Base-by-base conservation (phyloP, 495 filamentous ascomycete species). In the Massariosphaeria phaeospora region DNA sequence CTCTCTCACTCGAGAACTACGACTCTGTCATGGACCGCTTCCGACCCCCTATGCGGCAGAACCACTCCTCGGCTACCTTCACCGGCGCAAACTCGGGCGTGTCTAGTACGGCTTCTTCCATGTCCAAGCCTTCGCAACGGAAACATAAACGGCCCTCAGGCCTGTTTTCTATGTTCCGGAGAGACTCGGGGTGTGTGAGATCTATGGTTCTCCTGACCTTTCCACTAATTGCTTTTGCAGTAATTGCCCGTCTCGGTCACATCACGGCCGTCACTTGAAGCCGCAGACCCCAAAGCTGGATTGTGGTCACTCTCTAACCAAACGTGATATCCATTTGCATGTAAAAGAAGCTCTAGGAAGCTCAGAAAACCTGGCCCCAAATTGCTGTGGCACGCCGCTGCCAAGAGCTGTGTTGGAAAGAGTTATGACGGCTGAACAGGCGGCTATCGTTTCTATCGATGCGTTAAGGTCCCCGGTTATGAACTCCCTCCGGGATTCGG, bases 91-190 rank as follows among this genome's bases (percentile, higher is more conserved):
- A 36, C 17, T 63, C 59, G 1, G 11, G 41, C 24, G 13, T 38
- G 11, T 58, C 59, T 4, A 35, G 18, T 3, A 29, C 31, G 12
- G 48, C 48, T 1, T 36, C 48, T n/a, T 11, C 53, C n/a, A 17
- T 13, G 6, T 21, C 43, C 21, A 57, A 40, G 23, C 46, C 46
- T 18, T 26, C 29, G 17, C 10, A 35, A 4, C 34, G 57, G 21
- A 58, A 63, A 24, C 57, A 41, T 3, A 58, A 54, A 31, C 59
- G 59, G 33, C 18, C 38, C 1, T 42, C 54, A 15, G 39, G 43
- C 31, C 39, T 63, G 2, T 57, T 63, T 23, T 63, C 59, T 20
- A 55, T 63, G 44, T 63, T 63, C 38, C 35, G 59, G 20, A 52
- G 42, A 36, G 53, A 62, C 20, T 44, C 59, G n/a, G 48, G 48